Base-by-base conservation (phyloP, 208 protist genomes). In the Phytomonas sp. region DNA sequence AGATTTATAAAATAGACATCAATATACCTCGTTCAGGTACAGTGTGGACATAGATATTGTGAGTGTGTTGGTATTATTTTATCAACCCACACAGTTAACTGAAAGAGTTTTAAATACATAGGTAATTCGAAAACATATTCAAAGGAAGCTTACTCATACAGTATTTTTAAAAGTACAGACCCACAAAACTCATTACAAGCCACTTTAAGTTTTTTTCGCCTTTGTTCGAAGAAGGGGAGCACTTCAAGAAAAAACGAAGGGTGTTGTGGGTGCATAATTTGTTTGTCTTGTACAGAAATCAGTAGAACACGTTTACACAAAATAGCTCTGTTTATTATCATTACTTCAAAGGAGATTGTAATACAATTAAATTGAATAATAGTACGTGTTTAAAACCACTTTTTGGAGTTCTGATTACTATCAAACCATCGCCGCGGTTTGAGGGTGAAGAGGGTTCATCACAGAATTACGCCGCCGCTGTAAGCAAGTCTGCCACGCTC, bases 51-150 rank as follows among this genome's bases (percentile, higher is more conserved):
- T 56, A 56, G 46, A 56, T 26, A 26, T 56, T 56, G 0, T 56
- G 8, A 56, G 46, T 56, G 11, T 56, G 20, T 20, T 26, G 4
- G 23, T 46, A 46, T 46, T 46, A 9, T 3, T 17, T 56, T 56
- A 56, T 56, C 46, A 56, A 26, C 46, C 36, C 8, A 56, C 43
- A 62, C 26, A 23, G 11, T 43, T 61, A 68, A 1, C 43, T 43
- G 13, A 68, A 53, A 62, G 17, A 68, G 5, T 46, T 32, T 68
- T 32, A 62, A 46, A 68, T 43, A 68, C 4, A 68, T 68, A 61
- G 34, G 7, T 68, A 46, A 46, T 20, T 61, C 62, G 30, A 62
- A 53, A 68, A 68, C 0, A 9, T 26, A 67, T 74, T 43, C 33
- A 63, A 30, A 53, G 53, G 6, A 36, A 61, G 32, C 37, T 37